A percentile compares a stretch with the other conserved stretches of the same genome.
Conservation (phyloP, 495 filamentous ascomycete genomes). For the Cenococcum geophilum region DNA sequence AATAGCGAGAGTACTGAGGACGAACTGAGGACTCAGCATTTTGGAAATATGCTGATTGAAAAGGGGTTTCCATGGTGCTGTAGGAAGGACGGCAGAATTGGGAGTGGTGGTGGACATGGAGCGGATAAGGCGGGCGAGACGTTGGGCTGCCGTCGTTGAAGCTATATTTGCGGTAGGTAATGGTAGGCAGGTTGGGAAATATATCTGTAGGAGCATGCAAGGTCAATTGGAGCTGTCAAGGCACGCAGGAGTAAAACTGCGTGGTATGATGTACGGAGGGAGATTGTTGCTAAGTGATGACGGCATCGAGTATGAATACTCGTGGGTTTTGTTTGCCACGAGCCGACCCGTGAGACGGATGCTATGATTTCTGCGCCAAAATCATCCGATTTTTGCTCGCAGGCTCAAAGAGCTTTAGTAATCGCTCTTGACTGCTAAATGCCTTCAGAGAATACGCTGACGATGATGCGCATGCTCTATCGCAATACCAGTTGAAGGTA, state of each 20-base stretch:
- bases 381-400: no score
- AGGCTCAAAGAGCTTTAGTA: no score
- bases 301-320: background rate
- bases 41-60: slow-evolving; percentile 61
- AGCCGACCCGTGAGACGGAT: no score
- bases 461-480: no score
- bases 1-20: slow-evolving; percentile 58
- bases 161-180: slow-evolving; percentile 21
- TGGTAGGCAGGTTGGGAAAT: background rate
- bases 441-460: no score
- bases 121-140: slow-evolving; percentile 22
- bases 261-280: background rate
- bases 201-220: background rate
- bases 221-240: background rate
- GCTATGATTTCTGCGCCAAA: no score
- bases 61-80: slow-evolving; percentile 58
- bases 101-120: slow-evolving; percentile 27
- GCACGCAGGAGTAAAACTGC: background rate
- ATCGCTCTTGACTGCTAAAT: no score
- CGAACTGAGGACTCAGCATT: slow-evolving; percentile 61
- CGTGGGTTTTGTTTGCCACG: no score
- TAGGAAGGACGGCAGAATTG: slow-evolving; percentile 23
- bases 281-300: background rate
- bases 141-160: slow-evolving; percentile 11
- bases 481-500: no score